These are phyloP conservation scores for Posidonia australis DNA, from an alignment of 106 monocot genomes.

Conservation along the genomic window DNA sequence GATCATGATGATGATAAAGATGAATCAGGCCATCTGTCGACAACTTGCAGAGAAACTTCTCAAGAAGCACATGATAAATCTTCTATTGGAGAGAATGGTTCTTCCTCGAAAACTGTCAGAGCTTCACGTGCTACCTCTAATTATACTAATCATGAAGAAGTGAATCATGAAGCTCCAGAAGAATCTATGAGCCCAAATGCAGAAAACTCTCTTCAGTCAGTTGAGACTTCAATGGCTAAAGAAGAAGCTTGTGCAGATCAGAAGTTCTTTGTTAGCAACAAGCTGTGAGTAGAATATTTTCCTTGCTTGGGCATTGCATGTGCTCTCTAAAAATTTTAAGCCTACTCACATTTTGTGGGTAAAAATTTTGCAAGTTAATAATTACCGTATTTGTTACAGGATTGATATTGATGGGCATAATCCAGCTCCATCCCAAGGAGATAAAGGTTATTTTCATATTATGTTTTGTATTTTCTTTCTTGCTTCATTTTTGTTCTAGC, in stretches of 20 bases:
- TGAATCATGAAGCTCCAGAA: conserved; percentile 18
- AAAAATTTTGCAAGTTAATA: not conserved
- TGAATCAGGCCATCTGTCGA: not conserved
- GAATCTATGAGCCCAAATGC: conserved; percentile 5
- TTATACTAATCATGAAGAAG: conserved; percentile 15
- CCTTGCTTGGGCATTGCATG: not conserved
- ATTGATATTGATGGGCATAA: conserved; percentile 8
- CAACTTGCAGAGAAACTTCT: conserved; percentile 1
- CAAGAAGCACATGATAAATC: conserved; percentile 12
- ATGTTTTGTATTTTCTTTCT: not conserved
- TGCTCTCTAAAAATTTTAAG: not conserved
- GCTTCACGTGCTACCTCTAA: conserved; percentile 6
- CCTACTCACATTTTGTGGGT: not conserved
- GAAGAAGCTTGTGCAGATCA: conserved; percentile 15
- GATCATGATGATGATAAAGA: conserved; percentile 9
- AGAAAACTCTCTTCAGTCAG: conserved; percentile 5
- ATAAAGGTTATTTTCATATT: conserved; percentile 12
- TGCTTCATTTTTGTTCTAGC: conserved; percentile 1
- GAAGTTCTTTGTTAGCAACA: conserved; percentile 10
- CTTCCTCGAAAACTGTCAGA: conserved; percentile 14
- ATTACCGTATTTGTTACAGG: conserved; percentile 9
- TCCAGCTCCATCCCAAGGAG: conserved; percentile 17
- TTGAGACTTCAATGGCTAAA: not conserved
- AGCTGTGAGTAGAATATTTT: conserved; percentile 22
- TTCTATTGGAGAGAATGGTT: conserved; percentile 13